Percentiles rank a stretch among this genome's conserved stretches.
Conservation (phyloP, 2,329 filamentous ascomycete species). For the Neofusicoccum parvum region DNA sequence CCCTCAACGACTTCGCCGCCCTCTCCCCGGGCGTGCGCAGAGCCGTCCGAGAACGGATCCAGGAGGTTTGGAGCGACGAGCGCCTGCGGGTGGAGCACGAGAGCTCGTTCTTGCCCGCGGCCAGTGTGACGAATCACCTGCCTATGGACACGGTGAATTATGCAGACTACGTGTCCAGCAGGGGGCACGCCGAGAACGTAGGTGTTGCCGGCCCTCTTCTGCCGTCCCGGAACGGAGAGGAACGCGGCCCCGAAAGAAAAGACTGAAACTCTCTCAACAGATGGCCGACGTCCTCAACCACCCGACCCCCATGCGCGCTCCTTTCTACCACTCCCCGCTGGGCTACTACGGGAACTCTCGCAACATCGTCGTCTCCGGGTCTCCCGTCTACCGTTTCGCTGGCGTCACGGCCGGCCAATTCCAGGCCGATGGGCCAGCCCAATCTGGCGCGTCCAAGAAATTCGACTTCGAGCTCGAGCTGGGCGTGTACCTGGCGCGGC, state of each 20-base stretch:
- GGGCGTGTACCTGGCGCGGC: constrained; percentile 48
- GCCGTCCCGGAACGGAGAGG: background rate
- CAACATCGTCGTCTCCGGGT: constrained; percentile 53
- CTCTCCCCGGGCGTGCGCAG: constrained; percentile 44
- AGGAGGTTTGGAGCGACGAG: constrained; percentile 22
- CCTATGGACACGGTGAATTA: constrained; percentile 61
- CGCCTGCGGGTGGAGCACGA: constrained; percentile 25
- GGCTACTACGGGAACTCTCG: constrained; percentile 60
- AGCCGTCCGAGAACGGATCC: constrained; percentile 40
- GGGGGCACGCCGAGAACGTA: constrained; percentile 12
- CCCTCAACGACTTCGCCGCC: constrained; percentile 55
- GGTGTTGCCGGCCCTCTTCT: too few species aligned
- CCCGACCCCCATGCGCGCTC: constrained; percentile 25
- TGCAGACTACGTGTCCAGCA: constrained; percentile 48
- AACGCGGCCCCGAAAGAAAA: too few species aligned
- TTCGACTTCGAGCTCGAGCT: constrained; percentile 56
- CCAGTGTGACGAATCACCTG: constrained; percentile 52
- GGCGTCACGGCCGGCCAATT: constrained; percentile 32
- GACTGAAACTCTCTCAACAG: constrained; percentile 49
- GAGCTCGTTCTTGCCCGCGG: constrained; percentile 33
- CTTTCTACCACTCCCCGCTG: constrained; percentile 42
- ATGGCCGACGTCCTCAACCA: constrained; percentile 57
- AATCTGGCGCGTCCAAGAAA: constrained; percentile 45
- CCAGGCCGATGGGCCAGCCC: constrained; percentile 51
- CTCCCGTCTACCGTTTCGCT: constrained; percentile 31